phyloP scores from a whole-genome alignment of 176 grass and related monocot species.

The Paspalum notatum region DNA sequence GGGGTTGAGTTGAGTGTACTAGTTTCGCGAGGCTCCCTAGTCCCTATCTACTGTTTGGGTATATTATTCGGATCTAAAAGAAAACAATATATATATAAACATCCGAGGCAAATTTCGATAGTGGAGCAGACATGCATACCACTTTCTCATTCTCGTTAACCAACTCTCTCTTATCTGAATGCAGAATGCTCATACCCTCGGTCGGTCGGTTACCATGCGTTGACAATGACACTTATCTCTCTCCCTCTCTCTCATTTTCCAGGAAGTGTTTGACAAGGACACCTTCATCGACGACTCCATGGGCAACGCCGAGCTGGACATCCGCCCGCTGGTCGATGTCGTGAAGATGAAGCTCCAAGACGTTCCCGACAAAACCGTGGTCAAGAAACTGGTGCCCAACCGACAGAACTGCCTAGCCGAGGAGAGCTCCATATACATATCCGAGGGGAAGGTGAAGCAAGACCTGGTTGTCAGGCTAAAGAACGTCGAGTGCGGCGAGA shows the following conservation, averaged over 20 bases:
- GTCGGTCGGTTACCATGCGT: too few species aligned
- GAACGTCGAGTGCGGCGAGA: slow-evolving; percentile 66
- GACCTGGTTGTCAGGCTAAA: slow-evolving; percentile 57
- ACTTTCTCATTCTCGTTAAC: too few species aligned
- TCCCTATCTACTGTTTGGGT: too few species aligned
- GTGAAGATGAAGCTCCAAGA: slow-evolving; percentile 69
- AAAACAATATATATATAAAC: background rate
- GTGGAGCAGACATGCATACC: background rate
- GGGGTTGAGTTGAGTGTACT: background rate
- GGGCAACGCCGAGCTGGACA: slow-evolving; percentile 81
- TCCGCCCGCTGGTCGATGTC: slow-evolving; percentile 63
- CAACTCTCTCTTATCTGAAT: too few species aligned
- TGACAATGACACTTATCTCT: too few species aligned
- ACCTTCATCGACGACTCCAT: slow-evolving; percentile 79
- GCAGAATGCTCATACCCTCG: too few species aligned
- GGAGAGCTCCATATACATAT: slow-evolving; percentile 52
- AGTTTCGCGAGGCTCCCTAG: background rate
- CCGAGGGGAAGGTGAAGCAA: slow-evolving; percentile 62
- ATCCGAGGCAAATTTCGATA: background rate
- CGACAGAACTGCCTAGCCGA: slow-evolving; percentile 73
- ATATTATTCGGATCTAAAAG: background rate
- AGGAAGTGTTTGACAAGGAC: slow-evolving; percentile 96
- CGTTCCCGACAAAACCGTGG: slow-evolving; percentile 44
- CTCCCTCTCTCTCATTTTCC: slow-evolving; percentile 22
- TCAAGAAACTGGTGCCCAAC: slow-evolving; percentile 59